A percentile compares a stretch with the other conserved stretches of the same genome.
These are phyloP conservation scores for Oryza meyeriana DNA, from an alignment of 176 grass and related monocot genomes.

Conservation along the genomic window DNA sequence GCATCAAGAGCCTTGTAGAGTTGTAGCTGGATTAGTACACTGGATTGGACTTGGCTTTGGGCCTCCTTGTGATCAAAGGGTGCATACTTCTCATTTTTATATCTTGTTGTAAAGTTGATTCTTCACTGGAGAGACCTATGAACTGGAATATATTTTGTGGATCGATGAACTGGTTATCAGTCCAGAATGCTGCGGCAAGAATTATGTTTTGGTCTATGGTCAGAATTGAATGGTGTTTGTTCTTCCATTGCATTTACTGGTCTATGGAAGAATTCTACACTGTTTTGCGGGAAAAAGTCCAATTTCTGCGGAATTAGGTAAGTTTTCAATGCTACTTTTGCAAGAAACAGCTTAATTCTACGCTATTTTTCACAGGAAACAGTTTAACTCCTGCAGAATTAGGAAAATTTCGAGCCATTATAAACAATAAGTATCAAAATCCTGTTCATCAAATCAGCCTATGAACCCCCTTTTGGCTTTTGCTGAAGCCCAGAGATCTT, in stretches of 20 bases:
- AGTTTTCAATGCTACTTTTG: neutral
- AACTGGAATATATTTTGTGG: neutral
- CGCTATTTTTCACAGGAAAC: no score
- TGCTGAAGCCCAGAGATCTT: no score
- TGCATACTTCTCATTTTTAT: neutral
- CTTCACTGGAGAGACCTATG: neutral
- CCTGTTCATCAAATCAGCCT: neutral
- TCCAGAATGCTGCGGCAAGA: neutral
- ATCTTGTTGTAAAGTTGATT: neutral
- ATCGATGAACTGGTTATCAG: neutral
- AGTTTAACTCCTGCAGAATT: neutral
- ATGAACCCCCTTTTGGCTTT: neutral
- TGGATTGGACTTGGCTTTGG: neutral
- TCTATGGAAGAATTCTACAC: neutral
- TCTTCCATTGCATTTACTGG: neutral
- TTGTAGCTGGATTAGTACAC: conserved; percentile 44
- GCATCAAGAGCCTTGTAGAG: conserved; percentile 73
- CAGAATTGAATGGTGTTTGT: neutral
- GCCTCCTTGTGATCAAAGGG: neutral
- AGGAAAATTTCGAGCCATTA: neutral
- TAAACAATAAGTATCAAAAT: neutral
- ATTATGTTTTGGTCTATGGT: neutral
- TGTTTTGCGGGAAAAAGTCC: neutral
- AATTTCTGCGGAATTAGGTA: neutral
- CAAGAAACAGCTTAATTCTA: neutral